These are phyloP conservation scores for Tuber indicum DNA, from an alignment of 495 filamentous ascomycete genomes.

Conservation along the genomic window DNA sequence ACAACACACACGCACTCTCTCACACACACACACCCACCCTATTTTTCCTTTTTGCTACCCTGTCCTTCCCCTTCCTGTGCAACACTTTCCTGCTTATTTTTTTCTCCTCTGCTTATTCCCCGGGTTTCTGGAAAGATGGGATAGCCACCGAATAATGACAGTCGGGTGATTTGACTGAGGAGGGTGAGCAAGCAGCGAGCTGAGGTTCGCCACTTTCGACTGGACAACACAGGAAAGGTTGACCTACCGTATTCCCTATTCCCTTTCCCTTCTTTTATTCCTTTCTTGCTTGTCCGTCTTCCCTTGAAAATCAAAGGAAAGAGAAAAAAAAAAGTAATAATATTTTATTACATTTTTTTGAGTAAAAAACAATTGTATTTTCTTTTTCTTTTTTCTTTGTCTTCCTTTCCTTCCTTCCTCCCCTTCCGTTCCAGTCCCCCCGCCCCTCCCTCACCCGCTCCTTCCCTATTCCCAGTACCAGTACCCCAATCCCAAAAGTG, in stretches of 20 bases:
- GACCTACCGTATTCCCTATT: neutral
- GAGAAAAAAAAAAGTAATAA: neutral
- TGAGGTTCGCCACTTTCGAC: neutral
- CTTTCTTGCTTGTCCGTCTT: neutral
- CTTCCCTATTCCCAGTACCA: neutral
- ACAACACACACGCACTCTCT: neutral
- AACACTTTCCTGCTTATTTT: neutral
- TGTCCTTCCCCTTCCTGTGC: neutral
- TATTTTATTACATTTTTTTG: neutral
- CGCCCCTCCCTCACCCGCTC: neutral
- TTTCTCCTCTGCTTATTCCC: neutral
- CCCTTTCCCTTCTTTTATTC: neutral
- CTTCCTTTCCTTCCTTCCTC: neutral
- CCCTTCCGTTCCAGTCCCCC: neutral
- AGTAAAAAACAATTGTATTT: neutral
- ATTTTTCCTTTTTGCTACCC: neutral
- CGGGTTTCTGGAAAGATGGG: slow-evolving; percentile 1
- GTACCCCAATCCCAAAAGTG: slow-evolving; percentile 1
- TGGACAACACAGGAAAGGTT: neutral
- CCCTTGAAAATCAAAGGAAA: neutral
- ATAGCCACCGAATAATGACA: neutral
- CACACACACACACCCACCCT: neutral
- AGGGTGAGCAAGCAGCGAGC: neutral
- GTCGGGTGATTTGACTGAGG: neutral
- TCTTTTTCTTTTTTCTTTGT: neutral